Evolutionary conservation across 768 basidiomycete genomes (phyloP), one percentile per base, ranked within the genome.

Genomic region (Pleurotus platypus): DNA sequence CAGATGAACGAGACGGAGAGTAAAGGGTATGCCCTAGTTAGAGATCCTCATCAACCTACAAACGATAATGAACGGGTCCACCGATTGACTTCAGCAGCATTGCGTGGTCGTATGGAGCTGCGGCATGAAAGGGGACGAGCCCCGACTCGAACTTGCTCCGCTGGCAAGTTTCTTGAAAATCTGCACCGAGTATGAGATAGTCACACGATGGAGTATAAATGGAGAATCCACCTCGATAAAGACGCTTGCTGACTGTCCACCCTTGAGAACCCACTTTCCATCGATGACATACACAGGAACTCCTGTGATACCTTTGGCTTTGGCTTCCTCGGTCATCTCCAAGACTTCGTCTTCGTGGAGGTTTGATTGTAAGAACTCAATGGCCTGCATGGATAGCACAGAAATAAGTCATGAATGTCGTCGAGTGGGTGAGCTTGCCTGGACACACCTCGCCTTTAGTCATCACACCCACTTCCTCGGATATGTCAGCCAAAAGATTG

Each of bases 241-340:
- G 2, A 85, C 83, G 42, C 89, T 88, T 45, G 84, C 77, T 3
- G 82, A 81, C 69, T 91, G 90, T 8, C 85, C 85, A 7, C 90
- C 90, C 49, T 80, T 84, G 24, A 91, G 78, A 4, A 85, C 88
- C 85, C 87, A 92, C 65, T 85, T 86, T 11, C 83, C 80, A 66
- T 91, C 84, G 62, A 92, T 86, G 63, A 92, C 82, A 24, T 84
- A 86, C 74, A 90, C 83, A 6, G 91, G 91, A 2, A 93, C 89
- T 39, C 90, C 90, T 4, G 81, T 84, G 50, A 93, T 82, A 15
- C 90, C 90, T 56, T 84, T 80, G 42, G 74, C 71, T 55, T 84
- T 80, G 40, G 87, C 87, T 48, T 82, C 78, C 7, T 77, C 75
- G 63, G 84, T 85, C 71, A 86, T 82, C 8, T 74, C 71, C 59